Evolutionary conservation across 305 asterid species (phyloP), one percentile per base, ranked within the genome.

Genomic region (Solanum hybrid): DNA sequence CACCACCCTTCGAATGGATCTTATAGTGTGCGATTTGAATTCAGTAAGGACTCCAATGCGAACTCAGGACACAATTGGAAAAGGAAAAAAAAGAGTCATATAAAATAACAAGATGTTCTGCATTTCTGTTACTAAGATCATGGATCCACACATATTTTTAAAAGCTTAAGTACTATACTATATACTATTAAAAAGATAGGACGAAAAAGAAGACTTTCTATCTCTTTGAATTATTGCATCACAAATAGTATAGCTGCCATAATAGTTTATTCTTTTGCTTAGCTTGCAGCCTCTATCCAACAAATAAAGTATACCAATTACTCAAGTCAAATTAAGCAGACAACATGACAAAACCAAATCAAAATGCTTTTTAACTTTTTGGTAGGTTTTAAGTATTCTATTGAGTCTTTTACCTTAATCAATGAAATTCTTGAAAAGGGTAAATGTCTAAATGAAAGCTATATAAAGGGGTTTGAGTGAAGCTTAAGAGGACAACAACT

Each of bases 381-480:
- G 39, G 39, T 46, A 5, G 74, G 6, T 46, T 82, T 40, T 16
- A 83, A 82, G 28, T 39, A 39, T 12, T 80, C 2, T 39, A 80
- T 6, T 40, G 71, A 82, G 9, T 14, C 16, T 40, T 81, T 81
- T 82, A 39, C 35, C 87, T 13, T 81, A 22, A 13, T 8, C 11
- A 16, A 42, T 18, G 18, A 42, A 18, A 82, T 39, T 33, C 33
- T 29, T 8, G 91, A 33, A 18, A 88, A 86, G 57, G 89, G 92
- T 90, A 81, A 91, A 14, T 46, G 87, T 46, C 6, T 46, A 46
- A 91, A 85, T 67, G 78, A 74, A 89, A 89, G 83, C 94, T 93
- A 94, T 94, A 94, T 90, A 94, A 89, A 24, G 94, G 89, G 94
- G 75, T 3, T 79, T 33, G n/a, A 36, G 13, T 64, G 10, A 5